Evolutionary conservation across 2,329 filamentous ascomycete genomes (phyloP).

Genomic region (Aspergillus sp.): DNA sequence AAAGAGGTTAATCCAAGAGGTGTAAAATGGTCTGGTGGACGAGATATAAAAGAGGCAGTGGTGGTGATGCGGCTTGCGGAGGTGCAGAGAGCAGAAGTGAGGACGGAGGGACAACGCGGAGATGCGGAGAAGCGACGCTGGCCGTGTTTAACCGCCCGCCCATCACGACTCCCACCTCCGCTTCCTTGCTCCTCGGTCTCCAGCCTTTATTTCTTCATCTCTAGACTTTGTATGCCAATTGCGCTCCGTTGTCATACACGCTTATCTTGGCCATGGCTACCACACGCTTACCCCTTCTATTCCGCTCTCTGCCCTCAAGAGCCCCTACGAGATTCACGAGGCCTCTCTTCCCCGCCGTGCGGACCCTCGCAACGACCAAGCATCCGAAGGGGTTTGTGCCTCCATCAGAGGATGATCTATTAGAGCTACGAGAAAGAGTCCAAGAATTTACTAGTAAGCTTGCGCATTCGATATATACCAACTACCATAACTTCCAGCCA

Average conservation of each 20-base stretch:
- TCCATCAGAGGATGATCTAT: constrained; percentile 70
- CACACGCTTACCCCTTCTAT: constrained; percentile 31
- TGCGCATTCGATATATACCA: not conserved
- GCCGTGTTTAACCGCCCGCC: constrained; percentile 45
- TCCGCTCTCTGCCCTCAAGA: constrained; percentile 32
- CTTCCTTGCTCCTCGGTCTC: not conserved
- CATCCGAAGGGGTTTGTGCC: constrained; percentile 65
- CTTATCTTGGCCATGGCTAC: constrained; percentile 32
- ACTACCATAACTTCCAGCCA: not conserved
- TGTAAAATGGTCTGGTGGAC: not conserved
- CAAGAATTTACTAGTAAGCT: constrained; percentile 73
- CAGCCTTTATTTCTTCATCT: not conserved
- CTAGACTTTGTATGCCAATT: not conserved
- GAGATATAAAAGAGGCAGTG: not conserved
- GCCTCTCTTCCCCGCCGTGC: constrained; percentile 32
- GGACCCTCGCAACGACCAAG: constrained; percentile 61
- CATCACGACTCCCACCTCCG: not conserved
- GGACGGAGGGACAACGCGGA: not conserved
- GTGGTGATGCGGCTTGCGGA: constrained; percentile 17
- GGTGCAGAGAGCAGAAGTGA: constrained; percentile 7
- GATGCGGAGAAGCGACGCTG: constrained; percentile 43
- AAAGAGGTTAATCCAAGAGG: not conserved
- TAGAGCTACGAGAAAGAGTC: constrained; percentile 78
- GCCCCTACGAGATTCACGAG: constrained; percentile 25
- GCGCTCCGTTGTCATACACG: not conserved